Base-by-base conservation (phyloP, 257 asterid species). In the Solanum pimpinellifolium region DNA sequence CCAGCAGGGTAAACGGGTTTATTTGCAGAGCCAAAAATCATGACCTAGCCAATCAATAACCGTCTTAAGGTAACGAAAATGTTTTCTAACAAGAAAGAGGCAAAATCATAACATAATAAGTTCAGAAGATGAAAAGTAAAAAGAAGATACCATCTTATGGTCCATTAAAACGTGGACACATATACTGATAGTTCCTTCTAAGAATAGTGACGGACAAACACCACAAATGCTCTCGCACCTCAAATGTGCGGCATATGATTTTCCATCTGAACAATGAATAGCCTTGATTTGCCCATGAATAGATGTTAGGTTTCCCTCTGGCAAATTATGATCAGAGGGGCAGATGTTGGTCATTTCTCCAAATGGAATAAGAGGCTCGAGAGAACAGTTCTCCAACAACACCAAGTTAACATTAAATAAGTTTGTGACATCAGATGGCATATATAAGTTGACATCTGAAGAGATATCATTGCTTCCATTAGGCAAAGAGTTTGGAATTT, bases 111-210 rank as follows among this genome's bases (percentile, higher is more conserved):
- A 13, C n/a, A 41, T 33, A 21, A 69, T 59, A 39, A 27, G 74
- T 72, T 49, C 41, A n/a, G 82, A 15, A 85, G 42, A 10, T 81
- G 65, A 90, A 77, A 87, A 39, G 85, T 39, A 75, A 89, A 69
- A 78, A 66, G 86, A 86, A 31, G 77, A 77, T 93, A 97, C 98
- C 84, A 69, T 88, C 84, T 80, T 88, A 77, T 91, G 85, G 88
- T 91, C 93, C 65, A 85, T 92, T 60, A 91, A 76, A 86, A 94
- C 91, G 91, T 94, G 99, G 91, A 94, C 86, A 90, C 99, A 97
- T 68, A 90, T 86, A 76, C 88, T 91, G 25, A 88, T 86, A 59
- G 89, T 90, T 88, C 93, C 90, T 62, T 83, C 92, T 90, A 90
- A 86, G 89, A 90, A 90, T 90, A 74, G 87, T 9, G 91, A 89